Evolutionary conservation across 768 basidiomycete species (phyloP).

Genomic region (Coprinopsis strossmayeri): DNA sequence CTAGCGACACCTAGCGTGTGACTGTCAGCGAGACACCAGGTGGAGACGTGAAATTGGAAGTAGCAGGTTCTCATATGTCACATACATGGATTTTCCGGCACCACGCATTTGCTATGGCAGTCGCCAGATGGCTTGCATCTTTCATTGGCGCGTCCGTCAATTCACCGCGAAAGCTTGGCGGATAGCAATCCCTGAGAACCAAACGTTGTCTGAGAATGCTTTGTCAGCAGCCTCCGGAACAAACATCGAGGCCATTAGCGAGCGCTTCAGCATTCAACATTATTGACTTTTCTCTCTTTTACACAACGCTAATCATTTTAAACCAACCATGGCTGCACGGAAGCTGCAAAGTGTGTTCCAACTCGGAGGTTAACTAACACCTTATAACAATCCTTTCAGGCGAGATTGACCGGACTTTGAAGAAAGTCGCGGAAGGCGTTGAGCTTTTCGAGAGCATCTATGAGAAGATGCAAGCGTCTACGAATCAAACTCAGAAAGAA

Average conservation of each 20-base stretch:
- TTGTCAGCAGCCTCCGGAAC: constrained; percentile 3
- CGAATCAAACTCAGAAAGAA: constrained; percentile 71
- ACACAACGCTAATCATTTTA: constrained; percentile 6
- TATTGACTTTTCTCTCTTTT: background rate
- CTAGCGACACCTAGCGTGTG: too few relatives aligned
- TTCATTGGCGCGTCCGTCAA: too few relatives aligned
- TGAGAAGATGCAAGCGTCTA: constrained; percentile 95
- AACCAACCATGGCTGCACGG: constrained; percentile 78
- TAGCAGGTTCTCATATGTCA: too few relatives aligned
- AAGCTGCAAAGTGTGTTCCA: constrained; percentile 72
- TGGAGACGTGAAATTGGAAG: too few relatives aligned
- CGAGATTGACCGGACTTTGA: constrained; percentile 97
- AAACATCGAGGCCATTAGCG: constrained; percentile 1
- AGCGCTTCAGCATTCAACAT: background rate
- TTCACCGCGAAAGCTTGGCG: too few relatives aligned
- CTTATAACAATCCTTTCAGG: constrained; percentile 40
- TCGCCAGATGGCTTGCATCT: too few relatives aligned
- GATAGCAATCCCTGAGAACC: too few relatives aligned
- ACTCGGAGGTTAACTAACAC: too few relatives aligned
- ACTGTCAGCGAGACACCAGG: too few relatives aligned
- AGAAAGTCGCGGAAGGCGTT: constrained; percentile 94
- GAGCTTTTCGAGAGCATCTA: constrained; percentile 94
- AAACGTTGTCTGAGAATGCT: background rate
- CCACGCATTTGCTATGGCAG: too few relatives aligned
- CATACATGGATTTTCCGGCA: too few relatives aligned